These are phyloP conservation scores for Chrysanthemum makinoi DNA, from an alignment of 129 eudicot species.

Conservation along the genomic window DNA sequence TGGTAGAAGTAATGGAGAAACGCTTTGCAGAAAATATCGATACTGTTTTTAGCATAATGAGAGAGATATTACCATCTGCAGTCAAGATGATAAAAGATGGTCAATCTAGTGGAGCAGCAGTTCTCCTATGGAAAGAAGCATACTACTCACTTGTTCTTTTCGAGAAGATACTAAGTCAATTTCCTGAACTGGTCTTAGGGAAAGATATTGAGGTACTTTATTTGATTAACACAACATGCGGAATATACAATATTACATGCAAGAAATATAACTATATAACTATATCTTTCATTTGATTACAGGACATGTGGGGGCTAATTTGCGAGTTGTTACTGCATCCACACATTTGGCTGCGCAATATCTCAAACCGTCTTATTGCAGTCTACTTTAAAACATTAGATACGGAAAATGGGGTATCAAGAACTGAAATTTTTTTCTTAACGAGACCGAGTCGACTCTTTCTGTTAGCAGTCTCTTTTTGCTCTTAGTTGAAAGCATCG, in stretches of 20 bases:
- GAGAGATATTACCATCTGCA: conserved; percentile 51
- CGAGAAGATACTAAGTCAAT: conserved; percentile 62
- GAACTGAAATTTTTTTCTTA: conserved; percentile 32
- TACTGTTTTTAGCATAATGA: conserved; percentile 42
- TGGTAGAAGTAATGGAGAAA: conserved; percentile 61
- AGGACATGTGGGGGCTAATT: conserved; percentile 69
- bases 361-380: conserved; percentile 63
- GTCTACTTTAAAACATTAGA: conserved; percentile 38
- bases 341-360: conserved; percentile 73
- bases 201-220: conserved; percentile 61
- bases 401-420: conserved; percentile 23
- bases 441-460: conserved; percentile 64
- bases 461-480: conserved; percentile 57
- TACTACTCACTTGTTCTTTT: conserved; percentile 77
- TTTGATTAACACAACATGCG: background rate
- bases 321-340: conserved; percentile 67
- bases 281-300: conserved; percentile 2
- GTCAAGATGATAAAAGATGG: conserved; percentile 22
- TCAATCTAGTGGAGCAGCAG: conserved; percentile 41
- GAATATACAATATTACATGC: too few relatives aligned
- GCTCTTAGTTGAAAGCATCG: conserved; percentile 56
- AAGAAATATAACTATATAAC: background rate
- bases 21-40: conserved; percentile 45
- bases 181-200: conserved; percentile 41
- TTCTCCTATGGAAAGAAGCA: conserved; percentile 83